Evolutionary conservation across 2,329 filamentous ascomycete species (phyloP).

Genomic region (Fusarium sp.): DNA sequence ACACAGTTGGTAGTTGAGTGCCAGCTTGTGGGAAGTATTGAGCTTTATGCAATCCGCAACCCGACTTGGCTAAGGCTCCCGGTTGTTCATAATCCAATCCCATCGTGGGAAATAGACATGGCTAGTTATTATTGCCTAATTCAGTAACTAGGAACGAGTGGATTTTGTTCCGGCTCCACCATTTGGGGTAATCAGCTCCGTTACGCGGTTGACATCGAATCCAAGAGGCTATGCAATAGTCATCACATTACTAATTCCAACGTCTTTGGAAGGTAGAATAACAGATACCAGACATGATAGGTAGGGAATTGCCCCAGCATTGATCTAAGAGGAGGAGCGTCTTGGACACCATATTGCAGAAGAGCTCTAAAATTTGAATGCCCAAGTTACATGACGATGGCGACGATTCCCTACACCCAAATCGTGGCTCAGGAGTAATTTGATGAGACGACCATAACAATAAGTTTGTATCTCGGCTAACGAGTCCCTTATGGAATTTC

Average conservation of each 20-base stretch:
- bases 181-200: background rate
- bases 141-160: background rate
- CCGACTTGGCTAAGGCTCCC: background rate
- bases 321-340: background rate
- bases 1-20: background rate
- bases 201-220: too few species aligned
- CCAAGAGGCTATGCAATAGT: background rate
- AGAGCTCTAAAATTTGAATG: background rate
- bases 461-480: background rate
- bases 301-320: background rate
- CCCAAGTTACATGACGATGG: too few species aligned
- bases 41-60: background rate
- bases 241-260: background rate
- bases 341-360: background rate
- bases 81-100: background rate
- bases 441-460: background rate
- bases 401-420: background rate
- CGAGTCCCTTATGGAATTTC: slow-evolving; percentile 10
- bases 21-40: background rate
- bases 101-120: background rate
- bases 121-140: background rate
- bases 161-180: background rate
- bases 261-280: background rate
- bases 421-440: background rate
- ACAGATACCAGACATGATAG: background rate